Conservation (phyloP, 2,329 filamentous ascomycete genomes). For the Hymenoscyphus infarciens region DNA sequence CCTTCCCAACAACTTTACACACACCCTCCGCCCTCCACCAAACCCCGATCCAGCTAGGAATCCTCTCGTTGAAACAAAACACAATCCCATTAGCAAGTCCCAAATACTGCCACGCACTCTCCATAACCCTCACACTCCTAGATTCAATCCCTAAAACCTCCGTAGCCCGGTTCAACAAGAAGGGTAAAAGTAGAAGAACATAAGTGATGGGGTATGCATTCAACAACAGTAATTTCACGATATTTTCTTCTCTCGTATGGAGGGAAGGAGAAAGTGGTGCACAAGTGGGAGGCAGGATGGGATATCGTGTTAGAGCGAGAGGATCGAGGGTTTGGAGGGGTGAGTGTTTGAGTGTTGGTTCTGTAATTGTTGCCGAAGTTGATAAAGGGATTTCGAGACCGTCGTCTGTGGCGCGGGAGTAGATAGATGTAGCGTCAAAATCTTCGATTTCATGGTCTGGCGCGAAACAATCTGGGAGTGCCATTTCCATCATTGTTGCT, state of each 20-base stretch:
- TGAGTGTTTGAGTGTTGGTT: neutral
- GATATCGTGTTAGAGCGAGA: neutral
- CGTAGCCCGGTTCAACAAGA: neutral
- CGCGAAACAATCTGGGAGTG: neutral
- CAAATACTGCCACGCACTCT: neutral
- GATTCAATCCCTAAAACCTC: neutral
- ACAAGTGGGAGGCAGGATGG: neutral
- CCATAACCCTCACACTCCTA: neutral
- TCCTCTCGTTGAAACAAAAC: neutral
- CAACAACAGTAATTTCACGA: neutral
- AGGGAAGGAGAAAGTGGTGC: neutral
- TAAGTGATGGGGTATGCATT: conserved; percentile 1
- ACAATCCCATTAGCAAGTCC: neutral
- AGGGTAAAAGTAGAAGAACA: neutral
- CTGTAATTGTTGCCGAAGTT: neutral
- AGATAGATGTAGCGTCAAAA: neutral
- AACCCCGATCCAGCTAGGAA: neutral
- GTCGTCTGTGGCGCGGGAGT: neutral
- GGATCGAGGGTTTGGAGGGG: conserved; percentile 5
- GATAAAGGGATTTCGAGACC: neutral
- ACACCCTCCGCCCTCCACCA: too few species aligned
- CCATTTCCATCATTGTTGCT: neutral
- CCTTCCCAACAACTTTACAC: neutral
- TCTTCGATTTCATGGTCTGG: neutral
- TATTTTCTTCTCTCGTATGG: neutral